Evolutionary conservation across 2,329 filamentous ascomycete genomes (phyloP).

Genomic region (Stemphylium vesicarium): DNA sequence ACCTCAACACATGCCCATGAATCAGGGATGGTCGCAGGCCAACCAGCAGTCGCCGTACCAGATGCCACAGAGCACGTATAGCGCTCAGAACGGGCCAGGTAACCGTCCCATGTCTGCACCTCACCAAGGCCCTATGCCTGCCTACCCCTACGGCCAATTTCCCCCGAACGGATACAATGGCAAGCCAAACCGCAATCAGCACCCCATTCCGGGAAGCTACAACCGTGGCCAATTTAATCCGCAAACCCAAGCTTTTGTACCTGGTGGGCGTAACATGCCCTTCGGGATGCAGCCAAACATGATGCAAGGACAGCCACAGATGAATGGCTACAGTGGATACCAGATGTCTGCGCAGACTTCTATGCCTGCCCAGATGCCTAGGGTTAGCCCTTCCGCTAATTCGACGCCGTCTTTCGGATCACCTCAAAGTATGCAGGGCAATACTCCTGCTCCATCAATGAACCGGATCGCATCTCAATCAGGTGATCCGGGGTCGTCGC

Average conservation of each 20-base stretch:
- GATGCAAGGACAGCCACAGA: slow-evolving; percentile 39
- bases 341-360: slow-evolving; percentile 31
- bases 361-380: slow-evolving; percentile 34
- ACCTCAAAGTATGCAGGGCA: slow-evolving; percentile 34
- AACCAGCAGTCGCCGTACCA: slow-evolving; percentile 39
- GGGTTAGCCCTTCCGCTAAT: slow-evolving; percentile 36
- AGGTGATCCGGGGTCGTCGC: slow-evolving; percentile 24
- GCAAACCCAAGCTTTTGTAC: slow-evolving; percentile 90
- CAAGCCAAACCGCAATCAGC: slow-evolving; percentile 74
- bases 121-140: slow-evolving; percentile 46
- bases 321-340: slow-evolving; percentile 39
- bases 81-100: slow-evolving; percentile 29
- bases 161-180: slow-evolving; percentile 65
- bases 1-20: slow-evolving; percentile 36
- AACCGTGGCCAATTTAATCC: slow-evolving; percentile 90
- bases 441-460: slow-evolving; percentile 26
- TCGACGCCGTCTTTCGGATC: slow-evolving; percentile 40
- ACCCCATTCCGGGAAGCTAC: slow-evolving; percentile 84
- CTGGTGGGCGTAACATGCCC: slow-evolving; percentile 57
- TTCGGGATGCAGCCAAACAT: slow-evolving; percentile 44
- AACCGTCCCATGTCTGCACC: slow-evolving; percentile 47
- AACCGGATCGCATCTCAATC: slow-evolving; percentile 35
- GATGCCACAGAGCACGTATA: slow-evolving; percentile 34
- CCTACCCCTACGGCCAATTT: slow-evolving; percentile 80
- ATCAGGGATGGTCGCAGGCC: slow-evolving; percentile 42